Evolutionary conservation across 2,329 filamentous ascomycete genomes (phyloP).

Genomic region (Colletotrichum salicis): DNA sequence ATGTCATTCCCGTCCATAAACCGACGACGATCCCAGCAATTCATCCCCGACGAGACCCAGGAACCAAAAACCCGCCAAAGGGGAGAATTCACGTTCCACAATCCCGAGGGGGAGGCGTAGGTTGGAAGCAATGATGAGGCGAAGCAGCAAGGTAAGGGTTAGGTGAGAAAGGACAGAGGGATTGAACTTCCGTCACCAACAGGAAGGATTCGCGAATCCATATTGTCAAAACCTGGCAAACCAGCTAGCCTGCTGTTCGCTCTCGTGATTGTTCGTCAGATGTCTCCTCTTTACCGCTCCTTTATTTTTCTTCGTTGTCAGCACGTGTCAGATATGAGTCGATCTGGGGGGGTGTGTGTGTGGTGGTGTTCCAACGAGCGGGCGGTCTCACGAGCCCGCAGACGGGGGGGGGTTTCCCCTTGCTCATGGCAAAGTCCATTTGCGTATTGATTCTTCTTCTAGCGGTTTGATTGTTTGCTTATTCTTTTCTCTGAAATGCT

Average conservation of each 20-base stretch:
- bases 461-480: not conserved
- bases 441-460: not conserved
- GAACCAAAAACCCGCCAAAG: not conserved
- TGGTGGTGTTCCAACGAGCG: not conserved
- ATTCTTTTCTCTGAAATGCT: not conserved
- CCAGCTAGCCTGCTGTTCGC: not conserved
- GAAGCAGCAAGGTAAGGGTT: not conserved
- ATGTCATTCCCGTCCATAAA: not conserved
- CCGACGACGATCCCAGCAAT: slow-evolving; percentile 22
- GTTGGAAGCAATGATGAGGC: not conserved
- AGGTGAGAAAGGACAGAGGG: not conserved
- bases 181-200: not conserved
- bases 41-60: slow-evolving; percentile 15
- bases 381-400: not conserved
- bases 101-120: not conserved
- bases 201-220: not conserved
- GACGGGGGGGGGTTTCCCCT: not conserved
- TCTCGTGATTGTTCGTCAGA: not conserved
- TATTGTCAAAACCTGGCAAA: not conserved
- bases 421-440: not conserved
- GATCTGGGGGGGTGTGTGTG: not conserved
- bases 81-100: not conserved
- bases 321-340: slow-evolving; percentile 6
- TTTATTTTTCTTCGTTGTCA: not conserved
- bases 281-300: not conserved